These are phyloP conservation scores for Bipolaris gigantea DNA, from an alignment of 2,329 filamentous ascomycete genomes.

Conservation along the genomic window DNA sequence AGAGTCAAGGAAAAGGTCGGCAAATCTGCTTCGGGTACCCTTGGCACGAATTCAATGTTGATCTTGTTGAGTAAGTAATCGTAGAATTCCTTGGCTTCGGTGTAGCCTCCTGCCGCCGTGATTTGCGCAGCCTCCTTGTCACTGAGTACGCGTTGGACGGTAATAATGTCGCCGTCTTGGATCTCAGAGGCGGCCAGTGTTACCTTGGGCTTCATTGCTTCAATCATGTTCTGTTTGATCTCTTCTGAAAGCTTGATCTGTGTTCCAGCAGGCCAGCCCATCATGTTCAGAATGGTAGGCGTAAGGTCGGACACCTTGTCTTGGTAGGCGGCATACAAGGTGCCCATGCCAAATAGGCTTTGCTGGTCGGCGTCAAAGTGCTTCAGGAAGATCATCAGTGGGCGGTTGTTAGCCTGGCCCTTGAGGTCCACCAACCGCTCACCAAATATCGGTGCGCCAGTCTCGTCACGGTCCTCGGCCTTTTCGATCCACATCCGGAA, in stretches of 20 bases:
- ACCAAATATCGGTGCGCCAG: conserved; percentile 74
- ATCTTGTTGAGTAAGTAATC: conserved; percentile 89
- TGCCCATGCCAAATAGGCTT: conserved; percentile 72
- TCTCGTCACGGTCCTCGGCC: conserved; percentile 66
- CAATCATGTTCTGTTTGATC: conserved; percentile 98
- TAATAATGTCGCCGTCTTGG: conserved; percentile 95
- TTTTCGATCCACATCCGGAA: conserved; percentile 85
- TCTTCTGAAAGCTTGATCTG: conserved; percentile 83
- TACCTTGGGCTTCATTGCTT: conserved; percentile 86
- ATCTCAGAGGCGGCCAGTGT: conserved; percentile 89
- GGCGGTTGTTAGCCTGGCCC: conserved; percentile 56
- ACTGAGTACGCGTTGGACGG: conserved; percentile 73
- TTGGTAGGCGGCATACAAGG: conserved; percentile 84
- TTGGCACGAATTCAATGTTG: conserved; percentile 74
- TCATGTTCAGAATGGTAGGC: conserved; percentile 74
- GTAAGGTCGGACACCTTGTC: conserved; percentile 86
- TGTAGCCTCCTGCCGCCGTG: conserved; percentile 50
- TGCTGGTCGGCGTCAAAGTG: conserved; percentile 82
- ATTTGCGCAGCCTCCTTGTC: conserved; percentile 50
- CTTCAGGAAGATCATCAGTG: conserved; percentile 88
- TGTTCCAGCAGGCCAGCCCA: conserved; percentile 82
- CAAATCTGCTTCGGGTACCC: conserved; percentile 60
- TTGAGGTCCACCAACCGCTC: conserved; percentile 60
- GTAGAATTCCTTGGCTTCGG: conserved; percentile 82
- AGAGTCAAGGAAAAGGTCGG: conserved; percentile 74